Conservation (phyloP, 495 filamentous ascomycete species). For the Lepraria neglecta region DNA sequence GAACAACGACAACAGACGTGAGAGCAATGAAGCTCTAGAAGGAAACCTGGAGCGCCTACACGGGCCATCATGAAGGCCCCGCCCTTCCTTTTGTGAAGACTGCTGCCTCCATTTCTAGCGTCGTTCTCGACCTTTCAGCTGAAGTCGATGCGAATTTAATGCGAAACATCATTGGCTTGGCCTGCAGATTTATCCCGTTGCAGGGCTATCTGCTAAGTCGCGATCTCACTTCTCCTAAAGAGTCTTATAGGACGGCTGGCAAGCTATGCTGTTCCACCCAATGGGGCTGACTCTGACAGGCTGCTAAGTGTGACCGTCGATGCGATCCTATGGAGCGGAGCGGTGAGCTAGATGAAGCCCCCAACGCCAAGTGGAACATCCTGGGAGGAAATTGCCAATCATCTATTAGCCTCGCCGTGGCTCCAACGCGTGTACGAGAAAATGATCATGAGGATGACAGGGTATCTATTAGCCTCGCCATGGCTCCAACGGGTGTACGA, state of each 20-base stretch:
- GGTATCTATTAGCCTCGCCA: no score
- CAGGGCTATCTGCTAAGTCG: neutral
- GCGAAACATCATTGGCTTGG: neutral
- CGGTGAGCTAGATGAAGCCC: no score
- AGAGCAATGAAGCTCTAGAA: neutral
- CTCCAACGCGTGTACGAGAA: no score
- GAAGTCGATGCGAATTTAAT: neutral
- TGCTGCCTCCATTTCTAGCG: neutral
- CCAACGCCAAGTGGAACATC: no score
- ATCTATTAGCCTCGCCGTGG: no score
- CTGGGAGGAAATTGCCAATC: no score
- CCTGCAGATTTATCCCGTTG: neutral
- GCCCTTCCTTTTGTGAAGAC: neutral
- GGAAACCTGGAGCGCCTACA: no score
- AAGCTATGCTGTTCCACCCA: neutral
- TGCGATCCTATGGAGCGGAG: no score
- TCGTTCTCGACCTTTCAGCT: constrained; percentile 3
- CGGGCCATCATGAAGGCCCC: no score
- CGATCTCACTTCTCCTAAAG: neutral
- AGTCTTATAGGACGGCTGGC: neutral
- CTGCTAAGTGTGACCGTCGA: no score
- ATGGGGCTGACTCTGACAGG: no score
- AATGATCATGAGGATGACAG: no score
- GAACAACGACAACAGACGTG: neutral
- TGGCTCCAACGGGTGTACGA: neutral